Percentiles rank a stretch among this genome's conserved stretches.
Conservation (phyloP, 75 land plant genomes). For the Pinus albicaulis region DNA sequence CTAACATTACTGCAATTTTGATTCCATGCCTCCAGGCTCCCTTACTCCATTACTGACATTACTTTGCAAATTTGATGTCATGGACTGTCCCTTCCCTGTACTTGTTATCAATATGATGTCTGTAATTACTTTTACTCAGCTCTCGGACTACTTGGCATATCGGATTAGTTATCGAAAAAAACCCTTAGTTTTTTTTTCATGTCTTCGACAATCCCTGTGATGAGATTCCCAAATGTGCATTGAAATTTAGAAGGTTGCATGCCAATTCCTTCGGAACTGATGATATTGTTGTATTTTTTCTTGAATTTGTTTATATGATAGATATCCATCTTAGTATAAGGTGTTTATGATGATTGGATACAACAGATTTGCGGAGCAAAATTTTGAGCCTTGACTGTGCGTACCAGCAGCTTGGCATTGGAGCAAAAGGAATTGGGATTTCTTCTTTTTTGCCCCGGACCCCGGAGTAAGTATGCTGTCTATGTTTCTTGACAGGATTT, state of each 20-base stretch:
- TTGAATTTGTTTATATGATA: too few relatives aligned
- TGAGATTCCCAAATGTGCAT: background rate
- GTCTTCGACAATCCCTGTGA: background rate
- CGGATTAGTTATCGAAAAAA: too few relatives aligned
- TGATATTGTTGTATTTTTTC: background rate
- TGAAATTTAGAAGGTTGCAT: background rate
- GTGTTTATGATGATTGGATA: background rate
- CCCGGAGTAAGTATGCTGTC: background rate
- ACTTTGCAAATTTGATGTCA: background rate
- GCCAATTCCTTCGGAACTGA: background rate
- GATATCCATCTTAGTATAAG: background rate
- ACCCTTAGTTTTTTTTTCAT: too few relatives aligned
- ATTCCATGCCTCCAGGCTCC: background rate
- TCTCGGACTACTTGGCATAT: background rate
- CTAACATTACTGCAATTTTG: background rate
- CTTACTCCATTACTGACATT: background rate
- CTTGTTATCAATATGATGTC: background rate
- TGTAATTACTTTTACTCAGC: background rate
- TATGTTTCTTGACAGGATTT: background rate
- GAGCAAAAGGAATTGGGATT: constrained; percentile 1
- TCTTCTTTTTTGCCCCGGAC: background rate
- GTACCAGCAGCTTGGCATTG: background rate
- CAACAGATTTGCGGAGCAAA: constrained; percentile 3
- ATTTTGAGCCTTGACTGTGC: background rate
- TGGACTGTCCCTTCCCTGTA: background rate